Percentiles rank a stretch among this genome's conserved stretches.
Conservation (phyloP, 306 rosid genomes). For the Castanea sativa region DNA sequence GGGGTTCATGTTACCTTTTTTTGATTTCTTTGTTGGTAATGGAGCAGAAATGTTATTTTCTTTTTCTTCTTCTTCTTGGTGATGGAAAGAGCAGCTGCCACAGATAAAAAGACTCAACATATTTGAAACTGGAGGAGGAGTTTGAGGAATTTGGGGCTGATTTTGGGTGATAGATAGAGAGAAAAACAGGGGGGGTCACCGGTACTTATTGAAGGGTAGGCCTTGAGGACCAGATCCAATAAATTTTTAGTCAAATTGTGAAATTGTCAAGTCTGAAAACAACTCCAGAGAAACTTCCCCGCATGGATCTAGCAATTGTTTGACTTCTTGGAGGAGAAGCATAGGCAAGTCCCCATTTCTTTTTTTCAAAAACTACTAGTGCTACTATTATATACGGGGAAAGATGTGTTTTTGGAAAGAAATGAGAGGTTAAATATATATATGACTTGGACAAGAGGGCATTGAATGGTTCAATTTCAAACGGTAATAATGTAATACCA, state of each 20-base stretch:
- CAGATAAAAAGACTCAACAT: slow-evolving; percentile 58
- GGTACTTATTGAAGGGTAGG: background rate
- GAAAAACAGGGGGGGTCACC: background rate
- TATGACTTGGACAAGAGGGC: slow-evolving; percentile 25
- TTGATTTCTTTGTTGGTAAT: slow-evolving; percentile 47
- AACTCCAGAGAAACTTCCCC: slow-evolving; percentile 53
- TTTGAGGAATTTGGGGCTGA: slow-evolving; percentile 5
- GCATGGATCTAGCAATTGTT: slow-evolving; percentile 24
- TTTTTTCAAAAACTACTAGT: background rate
- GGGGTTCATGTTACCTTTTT: slow-evolving; percentile 49
- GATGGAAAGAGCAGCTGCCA: slow-evolving; percentile 34
- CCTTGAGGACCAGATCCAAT: slow-evolving; percentile 41
- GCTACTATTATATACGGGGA: background rate
- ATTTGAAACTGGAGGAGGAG: background rate
- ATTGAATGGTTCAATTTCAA: background rate
- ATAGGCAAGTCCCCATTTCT: background rate
- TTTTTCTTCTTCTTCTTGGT: slow-evolving; percentile 33
- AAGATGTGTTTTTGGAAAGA: background rate
- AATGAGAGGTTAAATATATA: background rate
- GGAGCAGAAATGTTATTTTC: slow-evolving; percentile 35
- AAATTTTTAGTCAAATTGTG: slow-evolving; percentile 36
- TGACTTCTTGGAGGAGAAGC: slow-evolving; percentile 44
- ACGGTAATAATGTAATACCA: background rate
- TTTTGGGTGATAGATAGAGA: slow-evolving; percentile 12
- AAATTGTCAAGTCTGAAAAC: slow-evolving; percentile 16